Base-by-base conservation (phyloP, 441 rosid genomes). In the Adansonia grandidieri region DNA sequence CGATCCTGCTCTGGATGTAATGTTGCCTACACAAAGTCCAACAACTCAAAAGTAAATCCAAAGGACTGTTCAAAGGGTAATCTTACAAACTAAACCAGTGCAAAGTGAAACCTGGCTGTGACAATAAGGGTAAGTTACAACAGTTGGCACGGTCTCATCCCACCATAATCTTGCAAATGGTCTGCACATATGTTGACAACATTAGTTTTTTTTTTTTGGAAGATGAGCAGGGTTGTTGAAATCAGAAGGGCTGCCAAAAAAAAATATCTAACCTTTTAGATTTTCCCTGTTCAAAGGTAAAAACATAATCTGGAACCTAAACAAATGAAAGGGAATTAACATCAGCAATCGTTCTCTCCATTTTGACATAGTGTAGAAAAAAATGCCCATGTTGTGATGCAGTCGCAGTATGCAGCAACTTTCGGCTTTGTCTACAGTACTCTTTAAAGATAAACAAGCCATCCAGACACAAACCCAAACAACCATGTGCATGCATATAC, bases 1-100 rank as follows among this genome's bases (percentile, higher is more conserved):
- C 98, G 90, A 85, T 94, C 98, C 80, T 96, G 99, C 87, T 94
- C 98, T 1, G 99, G 99, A 86, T 96, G 99, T 78, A 93, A 48
- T 61, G 83, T 57, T 78, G 85, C 86, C 99, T 96, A 73, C 37
- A 90, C 44, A 84, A 62, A 69, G 57, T 76, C 37, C 44, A 79
- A 37, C 47, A 15, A 24, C 45, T 74, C 11, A 56, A 14, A 74
- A 72, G 79, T 57, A 74, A 32, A 61, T 75, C 45, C 14, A 61
- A 62, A 22, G 44, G 48, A 15, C 60, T 44, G 9, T 13, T 44
- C 13, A 61, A 71, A 40, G 24, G 71, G 45, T 53, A 14, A 19
- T 28, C 10, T 74, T 44, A 75, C 9, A 71, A 58, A 61, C 47
- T 0, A 77, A 77, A 81, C 37, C 57, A 77, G 64, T 72, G 44